Conservation (phyloP, 2,329 filamentous ascomycete genomes). For the Lecanoromycetidae sp. region DNA sequence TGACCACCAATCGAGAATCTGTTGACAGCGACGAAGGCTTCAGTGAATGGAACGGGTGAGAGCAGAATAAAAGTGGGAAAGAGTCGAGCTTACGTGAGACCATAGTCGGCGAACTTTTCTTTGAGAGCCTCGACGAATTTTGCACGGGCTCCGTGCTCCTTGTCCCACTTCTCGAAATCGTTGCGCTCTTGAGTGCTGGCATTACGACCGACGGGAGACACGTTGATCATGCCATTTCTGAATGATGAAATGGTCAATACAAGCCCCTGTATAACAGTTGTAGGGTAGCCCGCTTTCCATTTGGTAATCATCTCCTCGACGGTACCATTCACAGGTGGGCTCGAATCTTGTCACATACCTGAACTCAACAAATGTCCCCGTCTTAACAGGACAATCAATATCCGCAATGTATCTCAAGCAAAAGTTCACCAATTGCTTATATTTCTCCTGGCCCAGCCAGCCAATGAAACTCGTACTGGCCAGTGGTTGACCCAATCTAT, state of each 20-base stretch:
- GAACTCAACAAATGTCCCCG: constrained; percentile 54
- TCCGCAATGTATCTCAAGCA: constrained; percentile 50
- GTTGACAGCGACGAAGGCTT: not conserved
- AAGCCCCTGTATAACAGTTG: not conserved
- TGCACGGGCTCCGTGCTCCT: constrained; percentile 60
- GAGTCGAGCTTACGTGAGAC: constrained; percentile 64
- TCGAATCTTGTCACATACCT: constrained; percentile 6
- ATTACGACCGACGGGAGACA: constrained; percentile 75
- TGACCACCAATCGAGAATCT: constrained; percentile 92
- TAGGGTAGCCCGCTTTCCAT: too few relatives aligned
- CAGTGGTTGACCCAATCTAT: constrained; percentile 65
- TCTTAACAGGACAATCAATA: constrained; percentile 49
- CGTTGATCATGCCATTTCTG: constrained; percentile 83
- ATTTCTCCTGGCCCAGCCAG: constrained; percentile 75
- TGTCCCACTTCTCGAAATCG: constrained; percentile 73
- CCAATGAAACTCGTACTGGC: constrained; percentile 76
- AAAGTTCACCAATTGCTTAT: constrained; percentile 49
- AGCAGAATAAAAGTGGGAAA: not conserved
- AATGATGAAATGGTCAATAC: constrained; percentile 41
- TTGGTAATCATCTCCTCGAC: too few relatives aligned
- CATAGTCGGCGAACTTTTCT: constrained; percentile 70
- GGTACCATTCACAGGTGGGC: too few relatives aligned
- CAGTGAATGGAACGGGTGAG: constrained; percentile 1
- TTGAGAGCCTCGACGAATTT: constrained; percentile 65
- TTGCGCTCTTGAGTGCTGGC: constrained; percentile 67